A percentile compares a stretch with the other conserved stretches of the same genome.
Evolutionary conservation across 2,329 filamentous ascomycete species (phyloP).

Genomic region (Apiospora saccharicola): DNA sequence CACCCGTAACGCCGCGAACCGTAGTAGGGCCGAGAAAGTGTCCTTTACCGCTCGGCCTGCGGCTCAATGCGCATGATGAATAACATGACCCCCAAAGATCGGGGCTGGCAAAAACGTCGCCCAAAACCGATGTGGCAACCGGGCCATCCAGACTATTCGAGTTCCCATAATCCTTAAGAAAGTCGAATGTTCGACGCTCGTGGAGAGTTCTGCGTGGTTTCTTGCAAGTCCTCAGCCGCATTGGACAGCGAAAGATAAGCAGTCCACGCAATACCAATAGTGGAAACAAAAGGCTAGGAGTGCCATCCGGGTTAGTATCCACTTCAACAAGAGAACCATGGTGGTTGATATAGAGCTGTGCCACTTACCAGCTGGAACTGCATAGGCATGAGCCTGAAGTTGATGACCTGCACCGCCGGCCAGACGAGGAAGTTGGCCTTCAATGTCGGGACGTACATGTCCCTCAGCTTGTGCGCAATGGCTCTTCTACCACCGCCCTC

Average conservation of each 20-base stretch:
- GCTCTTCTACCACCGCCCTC: slow-evolving; percentile 88
- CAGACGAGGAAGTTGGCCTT: slow-evolving; percentile 97
- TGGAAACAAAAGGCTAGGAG: slow-evolving; percentile 88
- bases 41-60: slow-evolving; percentile 16
- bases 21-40: slow-evolving; percentile 17
- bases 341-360: not conserved
- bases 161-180: slow-evolving; percentile 22
- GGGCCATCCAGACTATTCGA: not conserved
- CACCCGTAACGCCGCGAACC: slow-evolving; percentile 17
- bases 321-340: not conserved
- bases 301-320: slow-evolving; percentile 26
- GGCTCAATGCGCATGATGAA: slow-evolving; percentile 18
- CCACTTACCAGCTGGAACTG: slow-evolving; percentile 91
- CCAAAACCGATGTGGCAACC: not conserved
- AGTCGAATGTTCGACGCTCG: slow-evolving; percentile 48
- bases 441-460: slow-evolving; percentile 91
- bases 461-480: slow-evolving; percentile 83
- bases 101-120: not conserved
- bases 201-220: slow-evolving; percentile 39
- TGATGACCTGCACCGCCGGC: slow-evolving; percentile 95
- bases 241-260: slow-evolving; percentile 95
- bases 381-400: slow-evolving; percentile 93
- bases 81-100: slow-evolving; percentile 13
- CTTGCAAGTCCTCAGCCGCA: slow-evolving; percentile 73
- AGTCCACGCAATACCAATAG: slow-evolving; percentile 95